Conservation (phyloP, 129 eudicot genomes). For the Ambrosia artemisiifolia region DNA sequence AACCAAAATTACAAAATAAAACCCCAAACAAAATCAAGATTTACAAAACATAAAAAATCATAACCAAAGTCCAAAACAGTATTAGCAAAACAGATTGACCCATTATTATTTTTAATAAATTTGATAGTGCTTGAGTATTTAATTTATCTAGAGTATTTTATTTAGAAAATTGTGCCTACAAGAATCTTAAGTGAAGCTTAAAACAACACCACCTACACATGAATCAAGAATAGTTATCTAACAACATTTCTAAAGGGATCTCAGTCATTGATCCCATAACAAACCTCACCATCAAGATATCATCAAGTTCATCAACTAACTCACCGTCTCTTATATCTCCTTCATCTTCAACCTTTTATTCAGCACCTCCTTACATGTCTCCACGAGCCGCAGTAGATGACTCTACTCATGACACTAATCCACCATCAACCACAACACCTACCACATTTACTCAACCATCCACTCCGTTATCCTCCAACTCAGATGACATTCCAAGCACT, state of each 20-base stretch:
- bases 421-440: conserved; percentile 26
- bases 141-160: no score
- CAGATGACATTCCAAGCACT: conserved; percentile 82
- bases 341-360: conserved; percentile 84
- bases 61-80: no score
- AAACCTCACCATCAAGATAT: conserved; percentile 63
- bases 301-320: conserved; percentile 36
- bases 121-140: no score
- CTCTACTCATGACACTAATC: conserved; percentile 9
- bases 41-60: no score
- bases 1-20: no score
- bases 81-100: no score
- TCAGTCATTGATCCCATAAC: conserved; percentile 37
- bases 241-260: conserved; percentile 19
- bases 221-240: conserved; percentile 46
- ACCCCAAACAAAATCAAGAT: no score
- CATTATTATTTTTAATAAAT: no score
- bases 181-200: no score
- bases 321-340: conserved; percentile 65
- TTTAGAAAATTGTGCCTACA: background rate
- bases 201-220: conserved; percentile 8
- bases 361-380: conserved; percentile 91
- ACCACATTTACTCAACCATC: conserved; percentile 15
- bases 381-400: conserved; percentile 59
- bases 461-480: conserved; percentile 36